Evolutionary conservation across 345 rosid species (phyloP), one percentile per base, ranked within the genome.

Genomic region (Lagerstroemia speciosa): DNA sequence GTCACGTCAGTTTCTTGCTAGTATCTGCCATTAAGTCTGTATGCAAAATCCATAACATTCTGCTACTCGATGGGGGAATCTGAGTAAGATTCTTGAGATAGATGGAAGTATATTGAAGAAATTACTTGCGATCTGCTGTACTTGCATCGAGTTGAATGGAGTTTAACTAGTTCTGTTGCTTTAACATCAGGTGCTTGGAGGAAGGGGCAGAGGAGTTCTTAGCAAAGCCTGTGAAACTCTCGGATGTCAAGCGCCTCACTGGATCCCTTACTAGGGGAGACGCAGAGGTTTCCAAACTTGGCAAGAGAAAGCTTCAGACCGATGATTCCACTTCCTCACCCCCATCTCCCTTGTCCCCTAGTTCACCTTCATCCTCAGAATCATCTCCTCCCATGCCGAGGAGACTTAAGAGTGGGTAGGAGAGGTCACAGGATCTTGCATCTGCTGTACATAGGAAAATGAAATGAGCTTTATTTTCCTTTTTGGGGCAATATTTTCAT

Each of bases 161-260:
- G 14, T 14, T 14, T 41, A 0, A 41, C 9, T 16, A 2, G 2
- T 2, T 41, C 41, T 5, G 10, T 38, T 5, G 16, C 16, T 41
- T 41, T 9, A 41, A 14, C 2, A n/a, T 8, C 46, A 41, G 46
- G 38, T 67, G 70, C 70, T 67, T 52, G 73, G 98, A 90, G 74
- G 95, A 90, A 86, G 98, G 96, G 5, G 98, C 96, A 46, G 98
- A 92, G 80, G 96, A 92, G 37, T 92, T 81, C 74, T 61, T 92
- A 14, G 67, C 91, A 33, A 92, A 92, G 80, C 98, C 98, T 0
- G 93, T 92, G 64, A 84, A 84, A 74, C 74, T 85, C n/a, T 77
- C 93, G 1, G 98, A 92, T 53, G 93, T 92, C 24, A 74, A 77
- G 77, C 75, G 95, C 55, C 66, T 92, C 67, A 90, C 77, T 69